Evolutionary conservation across 805 yeast genomes (phyloP).

Genomic region (Schizosaccharomyces japonicus): DNA sequence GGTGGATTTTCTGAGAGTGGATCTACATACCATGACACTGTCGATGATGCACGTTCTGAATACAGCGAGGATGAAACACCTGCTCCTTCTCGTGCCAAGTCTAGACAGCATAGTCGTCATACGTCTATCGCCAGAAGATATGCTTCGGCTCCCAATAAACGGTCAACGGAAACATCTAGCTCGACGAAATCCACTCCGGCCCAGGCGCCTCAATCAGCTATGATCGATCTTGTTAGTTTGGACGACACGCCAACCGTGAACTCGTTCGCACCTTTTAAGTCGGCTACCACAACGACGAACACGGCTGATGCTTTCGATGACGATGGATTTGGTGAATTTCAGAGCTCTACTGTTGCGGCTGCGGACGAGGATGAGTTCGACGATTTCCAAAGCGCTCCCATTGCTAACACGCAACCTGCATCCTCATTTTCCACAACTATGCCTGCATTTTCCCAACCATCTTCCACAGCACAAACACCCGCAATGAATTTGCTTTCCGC

Average conservation of each 20-base stretch:
- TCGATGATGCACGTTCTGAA: slow-evolving; percentile 11
- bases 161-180: too few species aligned
- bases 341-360: slow-evolving; percentile 5
- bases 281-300: not conserved
- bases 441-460: not conserved
- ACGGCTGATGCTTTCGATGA: slow-evolving; percentile 5
- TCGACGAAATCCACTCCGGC: too few species aligned
- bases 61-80: slow-evolving; percentile 10
- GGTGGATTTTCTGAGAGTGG: slow-evolving; percentile 3
- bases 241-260: not conserved
- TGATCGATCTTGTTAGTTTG: slow-evolving; percentile 3
- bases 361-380: slow-evolving; percentile 21
- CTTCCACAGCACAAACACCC: not conserved
- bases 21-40: not conserved
- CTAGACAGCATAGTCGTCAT: slow-evolving; percentile 5
- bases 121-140: too few species aligned
- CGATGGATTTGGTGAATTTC: slow-evolving; percentile 14
- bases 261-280: not conserved
- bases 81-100: slow-evolving; percentile 15
- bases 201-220: not conserved
- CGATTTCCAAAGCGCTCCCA: slow-evolving; percentile 41
- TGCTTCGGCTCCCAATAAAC: not conserved
- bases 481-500: not conserved
- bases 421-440: not conserved
- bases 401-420: slow-evolving; percentile 14